phyloP scores from a whole-genome alignment of 257 asterid species.

The Craterostigma plantagineum region DNA sequence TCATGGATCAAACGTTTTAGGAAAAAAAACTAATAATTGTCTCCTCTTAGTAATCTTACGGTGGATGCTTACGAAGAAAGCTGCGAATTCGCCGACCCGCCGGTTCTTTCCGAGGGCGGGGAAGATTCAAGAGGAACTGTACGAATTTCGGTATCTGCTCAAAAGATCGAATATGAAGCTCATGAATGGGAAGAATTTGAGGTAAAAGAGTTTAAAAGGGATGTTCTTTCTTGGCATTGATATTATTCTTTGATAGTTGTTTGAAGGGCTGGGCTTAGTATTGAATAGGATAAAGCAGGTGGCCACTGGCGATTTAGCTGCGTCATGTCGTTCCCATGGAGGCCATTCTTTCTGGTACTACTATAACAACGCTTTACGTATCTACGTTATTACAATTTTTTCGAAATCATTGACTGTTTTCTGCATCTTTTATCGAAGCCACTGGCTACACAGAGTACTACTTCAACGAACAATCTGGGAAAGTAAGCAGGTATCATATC shows the following conservation, averaged over 20 bases:
- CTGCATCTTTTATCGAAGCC: slow-evolving; percentile 36
- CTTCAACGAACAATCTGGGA: slow-evolving; percentile 60
- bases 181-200: slow-evolving; percentile 86
- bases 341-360: slow-evolving; percentile 62
- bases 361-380: neutral
- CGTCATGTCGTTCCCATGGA: slow-evolving; percentile 83
- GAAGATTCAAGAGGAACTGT: slow-evolving; percentile 74
- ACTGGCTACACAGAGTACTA: slow-evolving; percentile 91
- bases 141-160: slow-evolving; percentile 78
- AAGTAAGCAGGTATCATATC: slow-evolving; percentile 52
- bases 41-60: slow-evolving; percentile 65
- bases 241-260: neutral
- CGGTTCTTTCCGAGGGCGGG: slow-evolving; percentile 69
- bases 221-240: neutral
- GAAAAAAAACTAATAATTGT: neutral
- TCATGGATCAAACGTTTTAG: too few species aligned
- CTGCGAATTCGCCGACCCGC: slow-evolving; percentile 99
- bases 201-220: slow-evolving; percentile 20
- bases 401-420: too few species aligned
- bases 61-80: slow-evolving; percentile 70
- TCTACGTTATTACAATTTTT: neutral
- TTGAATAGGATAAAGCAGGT: slow-evolving; percentile 56
- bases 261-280: too few species aligned
- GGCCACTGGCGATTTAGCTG: slow-evolving; percentile 98
- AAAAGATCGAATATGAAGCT: slow-evolving; percentile 68